Conservation (phyloP, 495 filamentous ascomycete genomes). For the Aspergillus ellipticus region DNA sequence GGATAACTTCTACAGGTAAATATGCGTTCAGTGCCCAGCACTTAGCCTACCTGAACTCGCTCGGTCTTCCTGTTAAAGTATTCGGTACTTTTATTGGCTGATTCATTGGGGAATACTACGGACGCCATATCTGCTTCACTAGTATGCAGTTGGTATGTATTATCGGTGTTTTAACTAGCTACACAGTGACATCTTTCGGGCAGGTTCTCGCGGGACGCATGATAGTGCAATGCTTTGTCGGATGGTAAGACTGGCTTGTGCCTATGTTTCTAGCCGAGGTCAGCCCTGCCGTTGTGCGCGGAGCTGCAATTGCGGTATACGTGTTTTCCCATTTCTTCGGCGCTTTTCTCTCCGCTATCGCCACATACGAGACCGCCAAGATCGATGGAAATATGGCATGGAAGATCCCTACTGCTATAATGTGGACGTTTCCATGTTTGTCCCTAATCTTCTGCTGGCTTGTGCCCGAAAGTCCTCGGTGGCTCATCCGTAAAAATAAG, state of each 20-base stretch:
- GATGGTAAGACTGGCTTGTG: background rate
- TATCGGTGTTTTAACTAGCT: background rate
- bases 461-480: constrained; percentile 4
- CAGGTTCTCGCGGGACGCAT: background rate
- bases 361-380: background rate
- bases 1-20: background rate
- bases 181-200: background rate
- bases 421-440: constrained; percentile 1
- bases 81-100: background rate
- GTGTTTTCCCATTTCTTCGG: background rate
- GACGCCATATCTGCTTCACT: background rate
- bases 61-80: background rate
- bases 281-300: background rate
- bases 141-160: background rate
- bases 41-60: background rate
- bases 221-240: background rate
- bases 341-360: background rate
- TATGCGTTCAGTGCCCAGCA: background rate
- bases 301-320: background rate
- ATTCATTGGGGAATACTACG: background rate
- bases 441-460: background rate
- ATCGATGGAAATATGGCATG: background rate
- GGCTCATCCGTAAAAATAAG: background rate
- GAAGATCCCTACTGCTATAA: background rate
- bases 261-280: background rate